Evolutionary conservation across 2,329 filamentous ascomycete species (phyloP).

Genomic region (Rhynchosporium agropyri): DNA sequence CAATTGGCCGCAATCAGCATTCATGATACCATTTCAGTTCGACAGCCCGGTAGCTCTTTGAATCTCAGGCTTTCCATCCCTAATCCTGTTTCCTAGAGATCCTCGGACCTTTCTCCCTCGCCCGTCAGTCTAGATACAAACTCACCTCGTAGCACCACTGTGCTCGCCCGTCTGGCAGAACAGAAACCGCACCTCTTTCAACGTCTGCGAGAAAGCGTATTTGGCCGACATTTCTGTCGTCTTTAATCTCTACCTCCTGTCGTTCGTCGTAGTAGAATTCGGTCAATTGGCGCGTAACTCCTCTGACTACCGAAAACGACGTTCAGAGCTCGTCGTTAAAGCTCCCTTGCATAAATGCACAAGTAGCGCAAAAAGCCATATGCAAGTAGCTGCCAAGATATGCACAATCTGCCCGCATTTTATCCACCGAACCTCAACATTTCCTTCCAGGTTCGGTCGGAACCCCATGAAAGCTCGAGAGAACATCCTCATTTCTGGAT

Average conservation of each 20-base stretch:
- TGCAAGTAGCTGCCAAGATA: conserved; percentile 5
- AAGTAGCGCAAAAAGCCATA: conserved; percentile 28
- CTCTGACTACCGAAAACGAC: not conserved
- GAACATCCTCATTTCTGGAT: conserved; percentile 12
- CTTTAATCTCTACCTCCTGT: conserved; percentile 20
- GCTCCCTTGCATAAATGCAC: conserved; percentile 31
- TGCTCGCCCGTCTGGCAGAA: conserved; percentile 94
- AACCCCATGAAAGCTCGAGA: not conserved
- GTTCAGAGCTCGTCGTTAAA: conserved; percentile 22
- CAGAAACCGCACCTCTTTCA: conserved; percentile 96
- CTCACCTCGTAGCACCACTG: conserved; percentile 85
- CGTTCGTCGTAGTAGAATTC: conserved; percentile 3
- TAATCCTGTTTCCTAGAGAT: not conserved
- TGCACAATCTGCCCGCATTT: conserved; percentile 16
- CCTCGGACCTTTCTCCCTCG: not conserved
- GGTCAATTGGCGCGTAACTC: conserved; percentile 22
- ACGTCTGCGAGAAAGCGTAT: conserved; percentile 84
- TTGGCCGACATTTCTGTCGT: conserved; percentile 75
- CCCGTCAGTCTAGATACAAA: conserved; percentile 8
- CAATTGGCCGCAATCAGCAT: not conserved
- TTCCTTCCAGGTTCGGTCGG: conserved; percentile 2
- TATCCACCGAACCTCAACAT: conserved; percentile 16
- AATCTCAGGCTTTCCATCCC: not conserved
- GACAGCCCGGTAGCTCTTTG: not conserved
- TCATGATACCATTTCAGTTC: not conserved